Evolutionary conservation across 2,329 filamentous ascomycete genomes (phyloP).

Genomic region (Diplocarpon mali): DNA sequence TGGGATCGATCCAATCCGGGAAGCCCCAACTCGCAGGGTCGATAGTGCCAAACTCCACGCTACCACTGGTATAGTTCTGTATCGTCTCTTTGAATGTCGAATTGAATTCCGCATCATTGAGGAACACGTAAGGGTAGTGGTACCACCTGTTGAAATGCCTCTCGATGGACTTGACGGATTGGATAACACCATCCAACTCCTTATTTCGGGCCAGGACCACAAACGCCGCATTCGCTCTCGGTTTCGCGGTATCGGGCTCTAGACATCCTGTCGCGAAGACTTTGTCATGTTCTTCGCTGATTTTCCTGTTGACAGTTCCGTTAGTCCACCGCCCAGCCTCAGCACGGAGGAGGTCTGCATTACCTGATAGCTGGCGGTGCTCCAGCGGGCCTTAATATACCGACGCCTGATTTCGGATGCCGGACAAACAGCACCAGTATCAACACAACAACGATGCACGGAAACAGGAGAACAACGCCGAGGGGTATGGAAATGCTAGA

Average conservation of each 20-base stretch:
- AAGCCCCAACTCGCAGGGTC: constrained; percentile 88
- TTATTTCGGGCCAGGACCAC: constrained; percentile 94
- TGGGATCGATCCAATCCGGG: constrained; percentile 90
- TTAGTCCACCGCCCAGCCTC: constrained; percentile 10
- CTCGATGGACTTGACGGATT: constrained; percentile 96
- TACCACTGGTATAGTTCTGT: constrained; percentile 75
- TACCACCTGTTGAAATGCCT: constrained; percentile 99
- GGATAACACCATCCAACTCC: constrained; percentile 88
- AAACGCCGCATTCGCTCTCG: constrained; percentile 86
- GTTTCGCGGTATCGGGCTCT: constrained; percentile 64
- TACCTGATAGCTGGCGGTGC: constrained; percentile 86
- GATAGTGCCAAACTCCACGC: constrained; percentile 91
- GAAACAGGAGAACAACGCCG: constrained; percentile 86
- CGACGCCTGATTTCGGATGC: constrained; percentile 72
- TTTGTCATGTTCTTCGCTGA: constrained; percentile 94
- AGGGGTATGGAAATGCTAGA: constrained; percentile 87
- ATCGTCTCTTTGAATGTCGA: constrained; percentile 83
- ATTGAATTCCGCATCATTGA: constrained; percentile 97
- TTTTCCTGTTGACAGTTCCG: constrained; percentile 51
- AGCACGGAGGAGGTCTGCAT: constrained; percentile 20
- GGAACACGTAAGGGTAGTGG: constrained; percentile 94
- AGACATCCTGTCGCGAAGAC: constrained; percentile 88
- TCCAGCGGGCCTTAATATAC: constrained; percentile 78
- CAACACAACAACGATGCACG: constrained; percentile 79
- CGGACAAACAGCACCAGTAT: constrained; percentile 83